Evolutionary conservation across 176 grass and related monocot genomes (phyloP), one percentile per base, ranked within the genome.

Genomic region (Echinochloa phyllopogon): DNA sequence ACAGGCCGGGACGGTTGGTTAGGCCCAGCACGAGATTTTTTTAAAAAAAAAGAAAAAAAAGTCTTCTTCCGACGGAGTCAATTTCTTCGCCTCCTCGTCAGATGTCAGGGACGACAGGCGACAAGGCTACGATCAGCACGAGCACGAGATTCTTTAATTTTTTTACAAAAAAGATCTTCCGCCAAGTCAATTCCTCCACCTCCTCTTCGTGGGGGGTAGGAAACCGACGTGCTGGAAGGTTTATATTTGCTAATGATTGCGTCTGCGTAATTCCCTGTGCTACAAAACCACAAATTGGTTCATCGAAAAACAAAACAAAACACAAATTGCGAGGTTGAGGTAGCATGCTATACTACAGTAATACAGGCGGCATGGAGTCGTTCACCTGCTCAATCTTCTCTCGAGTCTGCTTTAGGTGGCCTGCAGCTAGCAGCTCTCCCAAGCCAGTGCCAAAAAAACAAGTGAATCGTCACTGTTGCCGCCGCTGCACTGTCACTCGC

Each of bases 361-460:
- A 8, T 9, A 44, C 6, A 1, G 9, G 42, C 6, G 62, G 23
- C 37, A 38, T 58, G 73, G 55, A 72, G 66, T 63, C 6, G 76
- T 25, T 70, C 75, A 64, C 53, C 84, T 87, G 86, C 63, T 86
- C 42, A 14, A 7, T 51, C 75, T 38, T 56, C 45, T 14, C 4
- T n/a, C 37, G 10, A 14, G 33, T 8, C 13, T 40, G 66, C 40
- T 70, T 44, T 70, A 70, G 67, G 67, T 70, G 67, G 40, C 40
- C 67, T 23, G 39, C 65, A 41, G 24, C 65, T 40, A 13, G 39
- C 65, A 41, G 24, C 65, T 40, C 40, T 16, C 64, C 36, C n/a
- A n/a, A n/a, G 29, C 29, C 29, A 33, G 29, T 33, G 29, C 29
- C 29, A 33, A 33, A 33, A 10, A 41, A 21, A 17, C 38, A 4